Evolutionary conservation across 108 stramenopile species (phyloP), one percentile per base, ranked within the genome.

Genomic region (Chaetoceros muelleri): DNA sequence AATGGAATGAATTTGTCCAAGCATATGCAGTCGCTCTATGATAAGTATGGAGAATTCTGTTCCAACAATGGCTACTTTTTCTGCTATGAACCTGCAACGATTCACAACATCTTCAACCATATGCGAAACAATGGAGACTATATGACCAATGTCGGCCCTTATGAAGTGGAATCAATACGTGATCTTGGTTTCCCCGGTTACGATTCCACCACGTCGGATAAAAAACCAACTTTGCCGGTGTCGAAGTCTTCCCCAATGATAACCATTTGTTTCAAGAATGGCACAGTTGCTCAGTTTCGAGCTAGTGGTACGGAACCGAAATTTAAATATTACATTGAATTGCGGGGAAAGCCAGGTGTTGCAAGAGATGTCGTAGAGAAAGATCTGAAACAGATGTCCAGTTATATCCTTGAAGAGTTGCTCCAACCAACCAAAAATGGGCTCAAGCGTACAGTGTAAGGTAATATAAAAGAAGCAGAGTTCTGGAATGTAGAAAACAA

Each of bases 221-320:
- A 82, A 24, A 66, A 61, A 59, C 95, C 94, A 1, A 74, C 66
- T 13, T 75, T 97, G 19, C 93, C 97, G 1, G 74, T 73, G 0
- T 81, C 85, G 22, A 62, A 77, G 18, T 83, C 89, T 21, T 82
- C 90, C 21, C 91, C 93, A 44, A 96, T 98, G 95, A 71, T 98
- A 49, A 93, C 95, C 5, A 70, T 95, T 60, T 73, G 82, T n/a
- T 93, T 98, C 57, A 70, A 53, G 26, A 96, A 98, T 73, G 94
- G 97, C 18, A 82, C 84, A 57, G 81, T 94, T 25, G 85, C 84
- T n/a, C 95, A 95, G 30, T 83, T 98, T 49, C 82, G 98, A 47
- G 94, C 93, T 19, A 89, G 81, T 66, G 98, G 98, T 2, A 98
- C 98, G 3, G 98, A 98, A 64, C 98, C 98, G 20, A 98, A 98